Base-by-base conservation (phyloP, 306 rosid genomes). In the Lathyrus aphaca region DNA sequence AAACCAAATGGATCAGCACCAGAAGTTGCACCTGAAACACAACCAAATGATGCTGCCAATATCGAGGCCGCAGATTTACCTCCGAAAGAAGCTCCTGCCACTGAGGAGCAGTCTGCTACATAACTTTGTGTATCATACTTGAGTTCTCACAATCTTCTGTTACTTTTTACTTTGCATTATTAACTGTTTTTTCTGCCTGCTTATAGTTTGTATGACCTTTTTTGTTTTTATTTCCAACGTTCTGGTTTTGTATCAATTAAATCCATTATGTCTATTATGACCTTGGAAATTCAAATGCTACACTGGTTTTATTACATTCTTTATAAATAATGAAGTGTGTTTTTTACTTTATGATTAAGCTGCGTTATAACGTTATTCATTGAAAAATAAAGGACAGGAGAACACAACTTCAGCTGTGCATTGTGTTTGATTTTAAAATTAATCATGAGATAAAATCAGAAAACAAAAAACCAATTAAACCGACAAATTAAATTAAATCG, bases 1-100 rank as follows among this genome's bases (percentile, higher is more conserved):
- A 84, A 79, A 66, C 72, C 86, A 43, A 74, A 76, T 56, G 86
- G 68, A 10, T 68, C 96, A 56, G 76, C 85, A 46, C 82, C 84
- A 19, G 88, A 71, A 19, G 75, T n/a, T 7, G 79, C 76, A 5
- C 79, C 90, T 17, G 76, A 14, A 64, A 71, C 92, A 16, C 82
- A 73, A 17, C 80, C 90, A 67, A 87, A 81, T 23, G 86, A 85
- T 35, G 81, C 79, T 79, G 16, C 85, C 71, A 56, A 79, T 63
- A 82, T 78, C 43, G 83, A 87, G 61, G 49, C 88, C 64, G 45
- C 88, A 10, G 74, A 69, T 66, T 79, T 55, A 48, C 72, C 89
- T 42, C 83, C 74, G 73, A 85, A 82, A 67, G 86, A 82, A 68
- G 81, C 73, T 73, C 48, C 88, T 40, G 58, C 85, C 38, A 66